These are phyloP conservation scores for Beauveria bassiana DNA, from an alignment of 2,329 filamentous ascomycete genomes.

Conservation along the genomic window DNA sequence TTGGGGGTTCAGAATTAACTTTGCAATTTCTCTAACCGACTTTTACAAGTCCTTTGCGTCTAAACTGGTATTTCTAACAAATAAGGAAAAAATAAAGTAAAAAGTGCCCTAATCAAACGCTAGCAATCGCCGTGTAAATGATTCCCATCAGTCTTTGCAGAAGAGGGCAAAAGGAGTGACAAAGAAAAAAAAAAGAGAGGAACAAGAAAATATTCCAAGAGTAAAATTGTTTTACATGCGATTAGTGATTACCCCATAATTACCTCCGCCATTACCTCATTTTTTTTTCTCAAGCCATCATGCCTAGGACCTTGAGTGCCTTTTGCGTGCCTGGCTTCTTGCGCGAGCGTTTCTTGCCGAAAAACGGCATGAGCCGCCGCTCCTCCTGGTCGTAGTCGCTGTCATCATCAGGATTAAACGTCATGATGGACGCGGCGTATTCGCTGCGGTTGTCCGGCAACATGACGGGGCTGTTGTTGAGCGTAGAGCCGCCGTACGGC, in stretches of 20 bases:
- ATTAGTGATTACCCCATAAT: background rate
- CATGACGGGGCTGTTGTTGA: background rate
- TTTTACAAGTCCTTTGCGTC: background rate
- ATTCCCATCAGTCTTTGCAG: background rate
- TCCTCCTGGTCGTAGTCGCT: conserved; percentile 40
- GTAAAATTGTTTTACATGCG: background rate
- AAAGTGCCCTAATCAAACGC: background rate
- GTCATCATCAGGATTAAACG: conserved; percentile 31
- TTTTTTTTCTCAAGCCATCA: conserved; percentile 22
- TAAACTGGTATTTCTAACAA: background rate
- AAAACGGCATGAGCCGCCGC: conserved; percentile 45
- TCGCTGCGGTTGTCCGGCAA: background rate
- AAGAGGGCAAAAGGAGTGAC: no score
- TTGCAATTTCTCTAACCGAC: background rate
- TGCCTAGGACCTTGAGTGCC: conserved; percentile 46
- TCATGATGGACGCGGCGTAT: conserved; percentile 17
- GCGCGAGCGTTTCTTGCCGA: conserved; percentile 26
- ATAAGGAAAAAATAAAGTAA: background rate
- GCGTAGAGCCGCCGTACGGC: background rate
- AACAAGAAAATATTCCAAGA: no score
- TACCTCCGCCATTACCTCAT: no score
- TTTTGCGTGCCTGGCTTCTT: conserved; percentile 40
- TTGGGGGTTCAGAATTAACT: no score
- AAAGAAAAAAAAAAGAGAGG: no score
- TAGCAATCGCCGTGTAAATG: background rate